Percentiles rank a stretch among this genome's conserved stretches.
phyloP scores from a whole-genome alignment of 2,329 filamentous ascomycete genomes.

The Pestalotiopsis fici region DNA sequence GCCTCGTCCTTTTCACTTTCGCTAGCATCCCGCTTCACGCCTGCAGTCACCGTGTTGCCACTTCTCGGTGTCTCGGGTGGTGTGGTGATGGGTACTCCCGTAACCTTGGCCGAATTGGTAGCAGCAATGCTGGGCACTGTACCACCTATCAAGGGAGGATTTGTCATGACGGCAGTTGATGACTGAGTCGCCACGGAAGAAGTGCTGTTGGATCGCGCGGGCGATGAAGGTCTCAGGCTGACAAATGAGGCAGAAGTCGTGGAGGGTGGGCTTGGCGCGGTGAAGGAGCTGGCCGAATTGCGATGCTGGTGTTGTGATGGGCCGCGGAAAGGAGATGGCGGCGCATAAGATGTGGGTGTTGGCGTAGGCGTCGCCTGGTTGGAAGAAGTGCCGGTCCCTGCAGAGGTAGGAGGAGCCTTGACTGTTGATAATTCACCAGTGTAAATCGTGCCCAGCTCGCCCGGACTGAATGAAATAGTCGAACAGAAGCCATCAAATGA shows the following conservation, averaged over 20 bases:
- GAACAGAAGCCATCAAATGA: conserved; percentile 99
- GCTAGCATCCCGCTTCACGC: conserved; percentile 58
- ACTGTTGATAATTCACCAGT: conserved; percentile 63
- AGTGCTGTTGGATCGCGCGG: conserved; percentile 81
- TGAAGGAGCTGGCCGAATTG: conserved; percentile 57
- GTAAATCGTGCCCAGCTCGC: conserved; percentile 84
- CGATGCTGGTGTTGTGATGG: conserved; percentile 58
- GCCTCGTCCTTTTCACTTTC: conserved; percentile 55
- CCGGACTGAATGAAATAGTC: conserved; percentile 77
- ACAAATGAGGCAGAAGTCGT: conserved; percentile 53
- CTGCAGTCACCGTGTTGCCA: conserved; percentile 48
- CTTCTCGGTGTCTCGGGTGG: conserved; percentile 85
- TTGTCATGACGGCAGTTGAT: conserved; percentile 63
- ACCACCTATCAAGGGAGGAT: conserved; percentile 77
- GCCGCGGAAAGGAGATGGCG: conserved; percentile 58
- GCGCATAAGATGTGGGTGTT: conserved; percentile 58
- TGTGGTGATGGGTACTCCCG: conserved; percentile 75
- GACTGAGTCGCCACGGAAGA: conserved; percentile 75
- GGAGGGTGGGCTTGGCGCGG: conserved; percentile 59
- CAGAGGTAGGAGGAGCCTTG: conserved; percentile 43
- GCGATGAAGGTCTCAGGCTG: conserved; percentile 71
- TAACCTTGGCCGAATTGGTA: conserved; percentile 65
- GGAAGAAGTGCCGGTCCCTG: conserved; percentile 46
- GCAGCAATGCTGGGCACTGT: conserved; percentile 77
- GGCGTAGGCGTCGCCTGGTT: conserved; percentile 72